Base-by-base conservation (phyloP, 495 filamentous ascomycete genomes). In the Penicillium fimorum region DNA sequence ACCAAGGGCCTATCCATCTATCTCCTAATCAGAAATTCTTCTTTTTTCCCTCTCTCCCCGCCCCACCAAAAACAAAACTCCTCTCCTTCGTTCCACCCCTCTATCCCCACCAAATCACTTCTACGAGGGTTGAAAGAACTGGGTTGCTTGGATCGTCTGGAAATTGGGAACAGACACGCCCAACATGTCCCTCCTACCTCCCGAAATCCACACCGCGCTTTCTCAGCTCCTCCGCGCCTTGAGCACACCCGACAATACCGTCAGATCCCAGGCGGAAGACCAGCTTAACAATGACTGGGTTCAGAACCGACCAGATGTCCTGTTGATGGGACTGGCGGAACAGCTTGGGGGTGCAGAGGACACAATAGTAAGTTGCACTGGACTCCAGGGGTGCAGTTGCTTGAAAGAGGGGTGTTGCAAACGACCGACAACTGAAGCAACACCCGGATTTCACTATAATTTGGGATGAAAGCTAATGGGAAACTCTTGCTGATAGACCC, bases 271-370 rank as follows among this genome's bases (percentile, higher is more conserved):
- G 67, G 92, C 92, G 47, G 95, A 99, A 74, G 90, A 92, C 47
- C 85, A 90, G 69, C 75, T 99, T 57, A 90, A 89, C 66, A 87
- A 84, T 72, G 88, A 92, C 71, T 99, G 94, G 94, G 85, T 91
- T 38, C 79, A 76, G 50, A 80, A 81, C 18, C 82, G 86, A 41
- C 92, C 95, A 35, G 92, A 96, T 61, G 79, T 94, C 57, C 76
- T 97, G 37, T 74, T 99, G 70, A 91, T 96, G 87, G 95, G 92
- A 53, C 74, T 99, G 62, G 91, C 87, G 18, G 95, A 99, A 73
- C 92, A 97, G 74, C 87, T 96, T 64, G 83, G 87, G 61, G 83
- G 78, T 17, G 80, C 88, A 20, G 78, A 82, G 58, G 86, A 92
- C 62, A 65, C 85, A 51, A 75, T 79, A 52, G 91, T 93, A 79